Conservation (phyloP, 371 early-diverging fungal genomes). For the Apophysomyces sp. region DNA sequence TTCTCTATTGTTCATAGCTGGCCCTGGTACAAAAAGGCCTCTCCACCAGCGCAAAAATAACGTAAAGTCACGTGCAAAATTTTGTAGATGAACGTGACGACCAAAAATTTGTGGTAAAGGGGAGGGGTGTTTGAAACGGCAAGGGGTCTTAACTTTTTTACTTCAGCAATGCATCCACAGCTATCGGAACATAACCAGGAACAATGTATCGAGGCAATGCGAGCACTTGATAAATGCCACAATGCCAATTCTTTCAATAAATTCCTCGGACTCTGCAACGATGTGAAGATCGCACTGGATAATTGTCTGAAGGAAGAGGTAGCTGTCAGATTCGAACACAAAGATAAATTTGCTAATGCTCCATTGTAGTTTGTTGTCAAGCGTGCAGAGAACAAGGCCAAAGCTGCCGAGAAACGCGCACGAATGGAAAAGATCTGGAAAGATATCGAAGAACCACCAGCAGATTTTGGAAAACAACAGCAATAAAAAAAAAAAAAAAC, state of each 20-base stretch:
- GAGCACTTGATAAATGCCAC: conserved; percentile 46
- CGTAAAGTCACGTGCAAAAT: too few species aligned
- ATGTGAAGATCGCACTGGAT: conserved; percentile 36
- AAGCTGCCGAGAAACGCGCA: conserved; percentile 35
- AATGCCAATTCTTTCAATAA: conserved; percentile 42
- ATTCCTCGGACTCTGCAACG: conserved; percentile 44
- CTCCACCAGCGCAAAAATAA: too few species aligned
- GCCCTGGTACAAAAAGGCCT: too few species aligned
- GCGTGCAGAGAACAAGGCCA: conserved; percentile 39
- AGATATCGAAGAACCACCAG: conserved; percentile 49
- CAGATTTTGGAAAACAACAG: conserved; percentile 6
- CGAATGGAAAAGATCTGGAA: conserved; percentile 45
- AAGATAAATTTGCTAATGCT: neutral
- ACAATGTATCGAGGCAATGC: conserved; percentile 43
- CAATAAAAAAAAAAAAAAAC: neutral
- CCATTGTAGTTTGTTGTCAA: conserved; percentile 30
- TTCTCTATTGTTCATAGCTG: too few species aligned
- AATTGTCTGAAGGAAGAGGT: conserved; percentile 46
- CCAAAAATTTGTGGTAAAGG: neutral
- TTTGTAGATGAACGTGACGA: neutral
- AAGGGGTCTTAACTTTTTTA: neutral
- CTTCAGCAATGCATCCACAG: conserved; percentile 44
- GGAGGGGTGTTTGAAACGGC: neutral
- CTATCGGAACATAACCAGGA: conserved; percentile 44
- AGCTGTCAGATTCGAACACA: neutral